Base-by-base conservation (phyloP, 768 basidiomycete species). In the Mycena metata region DNA sequence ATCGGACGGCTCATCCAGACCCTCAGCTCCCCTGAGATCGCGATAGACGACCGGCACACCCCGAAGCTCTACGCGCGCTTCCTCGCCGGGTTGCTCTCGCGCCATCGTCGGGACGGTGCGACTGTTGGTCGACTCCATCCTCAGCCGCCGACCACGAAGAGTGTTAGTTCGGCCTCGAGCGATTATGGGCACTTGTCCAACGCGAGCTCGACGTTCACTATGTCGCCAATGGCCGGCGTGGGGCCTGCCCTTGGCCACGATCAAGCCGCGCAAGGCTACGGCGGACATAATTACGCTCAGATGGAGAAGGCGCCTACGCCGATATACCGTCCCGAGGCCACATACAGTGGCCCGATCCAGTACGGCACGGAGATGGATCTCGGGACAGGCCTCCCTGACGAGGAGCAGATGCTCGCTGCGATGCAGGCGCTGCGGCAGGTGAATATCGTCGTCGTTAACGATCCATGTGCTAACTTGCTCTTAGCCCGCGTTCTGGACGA, bases 41-140 rank as follows among this genome's bases (percentile, higher is more conserved):
- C 93, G 17, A 92, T 94, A 56, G 93, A 95, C 72, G 91, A 92
- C 72, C 86, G 90, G 16, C 93, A 95, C 74, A 93, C 92, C 0
- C 93, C 92, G 2, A 90, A 89, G 70, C 82, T 94, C 39, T 93
- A 94, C 72, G 91, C 93, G 15, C 88, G 92, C 16, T 95, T 95
- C 83, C 84, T 95, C 9, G 88, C 90, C 0, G 84, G 89, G n/a
- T 81, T 94, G 30, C 81, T 95, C 21, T 86, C 88, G 35, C 86
- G 86, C 62, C 88, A 93, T 76, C 88, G 89, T n/a, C 86, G 85
- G 57, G 91, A 92, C 70, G 89, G 90, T 19, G 84, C 85, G n/a
- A 83, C 89, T 17, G 81, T 83, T 24, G 88, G 87, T 12, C 87
- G 88, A 8, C 74, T 84, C 43, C 89, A 87, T 60, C 83, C 86